A percentile compares a stretch with the other conserved stretches of the same genome.
These are phyloP conservation scores for Cytospora leucostoma DNA, from an alignment of 2,329 filamentous ascomycete genomes.

Conservation along the genomic window DNA sequence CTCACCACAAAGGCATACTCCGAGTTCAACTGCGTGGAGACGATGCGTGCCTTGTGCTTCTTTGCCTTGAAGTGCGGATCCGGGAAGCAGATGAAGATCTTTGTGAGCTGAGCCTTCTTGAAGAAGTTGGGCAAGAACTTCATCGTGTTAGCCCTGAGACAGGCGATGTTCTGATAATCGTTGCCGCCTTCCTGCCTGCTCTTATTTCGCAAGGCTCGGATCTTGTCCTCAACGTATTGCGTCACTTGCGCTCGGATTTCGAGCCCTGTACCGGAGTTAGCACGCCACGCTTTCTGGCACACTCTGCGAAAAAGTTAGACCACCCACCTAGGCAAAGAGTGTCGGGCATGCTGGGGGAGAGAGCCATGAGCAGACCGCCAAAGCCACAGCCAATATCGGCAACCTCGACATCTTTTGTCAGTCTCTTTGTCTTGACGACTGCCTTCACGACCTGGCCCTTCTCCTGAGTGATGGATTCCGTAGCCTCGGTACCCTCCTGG, in stretches of 20 bases:
- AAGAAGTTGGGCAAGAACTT: constrained; percentile 99
- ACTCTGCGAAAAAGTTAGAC: not conserved
- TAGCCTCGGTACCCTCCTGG: constrained; percentile 31
- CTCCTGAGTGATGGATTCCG: constrained; percentile 23
- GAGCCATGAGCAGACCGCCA: constrained; percentile 83
- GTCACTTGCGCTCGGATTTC: constrained; percentile 92
- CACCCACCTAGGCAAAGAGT: constrained; percentile 76
- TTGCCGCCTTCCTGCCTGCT: constrained; percentile 45
- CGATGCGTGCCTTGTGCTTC: constrained; percentile 96
- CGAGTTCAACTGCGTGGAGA: constrained; percentile 82
- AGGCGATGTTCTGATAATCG: constrained; percentile 82
- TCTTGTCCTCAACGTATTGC: constrained; percentile 85
- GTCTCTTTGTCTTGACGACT: constrained; percentile 36
- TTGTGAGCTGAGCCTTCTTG: constrained; percentile 73
- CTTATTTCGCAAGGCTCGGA: constrained; percentile 76
- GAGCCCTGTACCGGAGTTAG: constrained; percentile 59
- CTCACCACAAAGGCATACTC: constrained; percentile 89
- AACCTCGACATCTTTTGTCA: constrained; percentile 77
- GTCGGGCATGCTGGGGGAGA: constrained; percentile 79
- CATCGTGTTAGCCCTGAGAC: constrained; percentile 93
- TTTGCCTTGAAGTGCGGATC: constrained; percentile 97
- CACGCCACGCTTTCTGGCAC: not conserved
- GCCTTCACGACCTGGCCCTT: constrained; percentile 21
- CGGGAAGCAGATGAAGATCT: constrained; percentile 97
- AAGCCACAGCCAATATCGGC: constrained; percentile 98